Conservation (phyloP, 805 yeast genomes). For the Lipomyces orientalis region DNA sequence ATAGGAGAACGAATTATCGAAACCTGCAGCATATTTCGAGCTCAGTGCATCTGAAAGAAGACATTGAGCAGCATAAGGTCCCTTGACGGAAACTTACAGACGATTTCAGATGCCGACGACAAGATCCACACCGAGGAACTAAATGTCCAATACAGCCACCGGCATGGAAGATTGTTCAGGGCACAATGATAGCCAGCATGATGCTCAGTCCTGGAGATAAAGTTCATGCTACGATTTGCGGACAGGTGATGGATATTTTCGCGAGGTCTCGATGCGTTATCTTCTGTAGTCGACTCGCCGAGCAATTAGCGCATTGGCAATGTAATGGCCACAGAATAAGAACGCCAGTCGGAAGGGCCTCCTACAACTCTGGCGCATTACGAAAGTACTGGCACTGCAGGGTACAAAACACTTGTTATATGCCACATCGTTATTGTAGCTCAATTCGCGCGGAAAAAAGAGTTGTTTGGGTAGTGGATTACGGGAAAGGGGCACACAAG, state of each 20-base stretch:
- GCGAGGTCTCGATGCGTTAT: constrained; percentile 1
- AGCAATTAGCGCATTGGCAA: constrained; percentile 1
- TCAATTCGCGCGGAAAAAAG: background rate
- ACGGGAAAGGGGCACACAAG: background rate
- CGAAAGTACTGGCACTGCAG: background rate
- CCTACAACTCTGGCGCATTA: no score
- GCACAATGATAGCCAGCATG: background rate
- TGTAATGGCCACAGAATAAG: background rate
- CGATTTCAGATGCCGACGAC: background rate
- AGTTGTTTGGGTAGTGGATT: background rate
- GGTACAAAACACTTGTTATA: background rate
- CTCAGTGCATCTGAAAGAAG: background rate
- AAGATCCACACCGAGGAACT: background rate
- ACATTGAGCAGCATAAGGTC: background rate
- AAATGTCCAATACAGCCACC: background rate
- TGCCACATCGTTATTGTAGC: background rate
- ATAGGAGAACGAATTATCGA: background rate
- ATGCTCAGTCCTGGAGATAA: background rate
- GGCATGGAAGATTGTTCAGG: background rate
- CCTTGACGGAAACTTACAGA: background rate
- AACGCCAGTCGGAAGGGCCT: no score
- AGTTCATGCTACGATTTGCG: background rate
- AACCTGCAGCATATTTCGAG: background rate
- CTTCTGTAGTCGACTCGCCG: background rate
- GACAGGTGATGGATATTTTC: background rate